These are phyloP conservation scores for Ceratobasidium papillatum DNA, from an alignment of 1,284 basidiomycete genomes.

Conservation along the genomic window DNA sequence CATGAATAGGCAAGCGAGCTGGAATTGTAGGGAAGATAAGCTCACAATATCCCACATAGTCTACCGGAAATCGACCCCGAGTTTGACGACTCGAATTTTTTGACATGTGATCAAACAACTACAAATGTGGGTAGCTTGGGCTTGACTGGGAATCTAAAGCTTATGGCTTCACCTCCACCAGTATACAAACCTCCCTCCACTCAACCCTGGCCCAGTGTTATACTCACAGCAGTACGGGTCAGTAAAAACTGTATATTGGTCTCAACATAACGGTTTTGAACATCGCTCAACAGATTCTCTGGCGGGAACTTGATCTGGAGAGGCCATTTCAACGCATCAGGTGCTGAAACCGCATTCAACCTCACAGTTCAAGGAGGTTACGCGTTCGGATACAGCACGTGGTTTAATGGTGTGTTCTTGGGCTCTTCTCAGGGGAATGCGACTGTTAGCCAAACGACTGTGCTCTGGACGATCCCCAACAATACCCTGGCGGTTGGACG, in stretches of 20 bases:
- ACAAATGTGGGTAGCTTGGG: constrained; percentile 55
- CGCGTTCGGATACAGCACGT: constrained; percentile 61
- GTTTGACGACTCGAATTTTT: constrained; percentile 60
- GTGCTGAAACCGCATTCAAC: constrained; percentile 56
- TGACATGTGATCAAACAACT: constrained; percentile 54
- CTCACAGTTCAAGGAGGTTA: constrained; percentile 61
- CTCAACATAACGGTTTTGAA: constrained; percentile 22
- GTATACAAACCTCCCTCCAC: constrained; percentile 60
- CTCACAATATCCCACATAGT: constrained; percentile 50
- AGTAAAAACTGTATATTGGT: constrained; percentile 22
- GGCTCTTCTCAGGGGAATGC: constrained; percentile 59
- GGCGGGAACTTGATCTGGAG: constrained; percentile 62
- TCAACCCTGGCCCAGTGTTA: constrained; percentile 56
- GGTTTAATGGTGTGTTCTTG: constrained; percentile 62
- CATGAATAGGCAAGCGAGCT: not conserved
- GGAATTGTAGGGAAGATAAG: not conserved
- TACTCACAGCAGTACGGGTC: constrained; percentile 64
- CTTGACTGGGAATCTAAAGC: not conserved
- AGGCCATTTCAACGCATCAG: constrained; percentile 60
- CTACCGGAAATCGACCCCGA: constrained; percentile 59
- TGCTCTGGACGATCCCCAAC: constrained; percentile 56
- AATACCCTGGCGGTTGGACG: constrained; percentile 52
- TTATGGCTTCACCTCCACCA: constrained; percentile 43
- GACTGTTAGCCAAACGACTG: constrained; percentile 55
- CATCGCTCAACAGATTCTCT: constrained; percentile 53